Percentiles rank a stretch among this genome's conserved stretches.
Conservation (phyloP, 1,284 basidiomycete species). For the Ustilago lituana region DNA sequence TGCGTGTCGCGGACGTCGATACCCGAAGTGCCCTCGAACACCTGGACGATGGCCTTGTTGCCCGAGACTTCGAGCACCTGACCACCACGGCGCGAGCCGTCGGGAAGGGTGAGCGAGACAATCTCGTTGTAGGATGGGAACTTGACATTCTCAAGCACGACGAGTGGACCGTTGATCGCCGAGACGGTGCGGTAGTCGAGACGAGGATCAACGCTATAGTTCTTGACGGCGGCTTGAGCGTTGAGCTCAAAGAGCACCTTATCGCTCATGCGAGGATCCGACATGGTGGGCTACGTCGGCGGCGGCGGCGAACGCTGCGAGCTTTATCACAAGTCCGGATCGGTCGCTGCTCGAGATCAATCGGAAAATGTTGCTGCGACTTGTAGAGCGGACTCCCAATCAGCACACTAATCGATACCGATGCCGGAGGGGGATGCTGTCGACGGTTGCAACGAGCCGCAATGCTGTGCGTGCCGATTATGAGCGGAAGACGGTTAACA, state of each 20-base stretch:
- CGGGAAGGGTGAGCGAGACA: conserved; percentile 92
- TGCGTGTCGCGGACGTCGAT: conserved; percentile 97
- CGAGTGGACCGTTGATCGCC: conserved; percentile 89
- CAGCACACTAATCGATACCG: no score
- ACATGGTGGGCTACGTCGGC: conserved; percentile 44
- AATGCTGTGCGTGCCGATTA: no score
- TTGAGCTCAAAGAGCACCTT: conserved; percentile 83
- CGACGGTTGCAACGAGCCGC: no score
- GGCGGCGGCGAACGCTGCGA: no score
- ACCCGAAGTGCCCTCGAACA: conserved; percentile 97
- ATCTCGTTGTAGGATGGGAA: conserved; percentile 99
- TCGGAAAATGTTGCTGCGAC: no score
- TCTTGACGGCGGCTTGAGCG: conserved; percentile 78
- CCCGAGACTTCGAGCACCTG: conserved; percentile 98
- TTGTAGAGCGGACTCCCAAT: no score
- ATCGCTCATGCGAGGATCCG: conserved; percentile 71
- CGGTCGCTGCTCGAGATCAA: no score
- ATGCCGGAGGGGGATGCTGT: no score
- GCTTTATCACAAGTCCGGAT: no score
- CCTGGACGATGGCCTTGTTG: conserved; percentile 97
- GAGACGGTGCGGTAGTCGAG: conserved; percentile 95
- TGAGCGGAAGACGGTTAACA: no score
- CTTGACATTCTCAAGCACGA: conserved; percentile 98
- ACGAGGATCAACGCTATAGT: conserved; percentile 78
- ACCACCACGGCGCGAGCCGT: conserved; percentile 92